Evolutionary conservation across 148 eudicot genomes (phyloP).

Genomic region (Rhododendron vialii): DNA sequence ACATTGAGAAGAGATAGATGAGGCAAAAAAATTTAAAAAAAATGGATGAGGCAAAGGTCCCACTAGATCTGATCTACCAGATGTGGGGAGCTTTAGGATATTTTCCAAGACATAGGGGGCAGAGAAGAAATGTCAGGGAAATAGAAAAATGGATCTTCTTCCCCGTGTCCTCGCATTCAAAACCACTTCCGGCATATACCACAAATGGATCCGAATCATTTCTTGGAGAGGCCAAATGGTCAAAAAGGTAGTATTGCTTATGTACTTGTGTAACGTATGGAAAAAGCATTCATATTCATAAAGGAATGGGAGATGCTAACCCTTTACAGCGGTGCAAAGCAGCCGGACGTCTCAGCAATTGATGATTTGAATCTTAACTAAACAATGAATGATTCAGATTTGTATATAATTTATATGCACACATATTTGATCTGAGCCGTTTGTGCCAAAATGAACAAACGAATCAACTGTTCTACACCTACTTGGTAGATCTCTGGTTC

Average conservation of each 20-base stretch:
- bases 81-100: background rate
- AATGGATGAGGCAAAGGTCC: background rate
- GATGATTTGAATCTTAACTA: rapidly evolving
- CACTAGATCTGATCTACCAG: background rate
- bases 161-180: background rate
- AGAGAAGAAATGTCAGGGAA: background rate
- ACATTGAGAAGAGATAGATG: background rate
- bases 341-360: too few relatives aligned
- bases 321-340: too few relatives aligned
- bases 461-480: too few relatives aligned
- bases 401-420: too few relatives aligned
- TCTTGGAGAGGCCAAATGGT: background rate
- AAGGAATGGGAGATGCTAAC: too few relatives aligned
- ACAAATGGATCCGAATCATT: background rate
- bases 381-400: too few relatives aligned
- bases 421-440: too few relatives aligned
- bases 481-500: rapidly evolving
- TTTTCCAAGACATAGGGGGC: background rate
- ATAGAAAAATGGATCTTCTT: background rate
- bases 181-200: background rate
- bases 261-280: background rate
- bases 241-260: background rate
- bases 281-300: background rate
- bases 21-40: background rate
- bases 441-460: too few relatives aligned